Conservation (phyloP, 305 asterid genomes). For the Petunia hybrid region DNA sequence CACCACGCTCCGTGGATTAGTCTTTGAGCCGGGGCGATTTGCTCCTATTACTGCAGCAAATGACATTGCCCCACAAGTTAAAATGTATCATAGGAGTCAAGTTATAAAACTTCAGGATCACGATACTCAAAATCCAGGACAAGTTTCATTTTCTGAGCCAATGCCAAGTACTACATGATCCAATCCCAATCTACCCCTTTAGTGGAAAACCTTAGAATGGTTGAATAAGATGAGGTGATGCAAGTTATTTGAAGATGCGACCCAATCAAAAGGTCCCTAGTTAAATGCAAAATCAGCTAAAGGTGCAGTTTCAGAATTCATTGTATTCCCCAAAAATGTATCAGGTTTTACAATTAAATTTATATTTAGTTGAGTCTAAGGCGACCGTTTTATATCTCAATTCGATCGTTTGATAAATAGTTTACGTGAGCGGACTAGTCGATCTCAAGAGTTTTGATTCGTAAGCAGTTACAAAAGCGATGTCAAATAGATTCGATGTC, state of each 20-base stretch:
- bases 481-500: too few relatives aligned
- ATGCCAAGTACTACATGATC: slow-evolving; percentile 35
- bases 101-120: slow-evolving; percentile 33
- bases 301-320: slow-evolving; percentile 34
- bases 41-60: slow-evolving; percentile 60
- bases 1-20: slow-evolving; percentile 64
- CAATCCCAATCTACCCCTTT: slow-evolving; percentile 41
- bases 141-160: slow-evolving; percentile 34
- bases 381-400: too few relatives aligned
- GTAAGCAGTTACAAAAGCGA: too few relatives aligned
- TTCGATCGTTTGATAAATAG: too few relatives aligned
- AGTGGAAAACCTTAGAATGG: slow-evolving; percentile 58
- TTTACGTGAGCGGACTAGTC: too few relatives aligned
- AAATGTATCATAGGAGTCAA: slow-evolving; percentile 54
- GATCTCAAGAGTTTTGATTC: too few relatives aligned
- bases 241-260: slow-evolving; percentile 64
- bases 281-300: slow-evolving; percentile 41
- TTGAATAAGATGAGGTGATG: slow-evolving; percentile 71
- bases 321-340: too few relatives aligned
- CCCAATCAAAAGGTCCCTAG: slow-evolving; percentile 42
- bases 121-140: slow-evolving; percentile 37
- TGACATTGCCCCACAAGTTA: slow-evolving; percentile 79
- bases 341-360: too few relatives aligned
- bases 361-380: too few relatives aligned
- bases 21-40: slow-evolving; percentile 60